A percentile compares a stretch with the other conserved stretches of the same genome.
Conservation (phyloP, 2,329 filamentous ascomycete genomes). For the Fusarium musae region DNA sequence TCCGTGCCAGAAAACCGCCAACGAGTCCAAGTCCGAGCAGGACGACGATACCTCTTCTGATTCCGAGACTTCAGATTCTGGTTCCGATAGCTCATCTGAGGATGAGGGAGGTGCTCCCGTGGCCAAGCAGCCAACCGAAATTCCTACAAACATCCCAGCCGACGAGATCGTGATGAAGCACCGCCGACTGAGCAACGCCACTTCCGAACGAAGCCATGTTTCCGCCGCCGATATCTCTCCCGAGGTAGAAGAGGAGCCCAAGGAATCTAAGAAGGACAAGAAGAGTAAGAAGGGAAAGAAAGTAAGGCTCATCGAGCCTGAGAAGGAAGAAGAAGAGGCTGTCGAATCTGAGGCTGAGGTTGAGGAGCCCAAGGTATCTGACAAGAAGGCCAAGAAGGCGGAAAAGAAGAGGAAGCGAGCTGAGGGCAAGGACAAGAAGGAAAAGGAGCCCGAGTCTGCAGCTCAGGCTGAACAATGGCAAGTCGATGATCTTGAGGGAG, state of each 20-base stretch:
- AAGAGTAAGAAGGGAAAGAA: constrained; percentile 47
- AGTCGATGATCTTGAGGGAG: constrained; percentile 62
- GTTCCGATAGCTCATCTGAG: constrained; percentile 34
- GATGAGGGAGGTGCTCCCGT: constrained; percentile 40
- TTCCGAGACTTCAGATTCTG: constrained; percentile 35
- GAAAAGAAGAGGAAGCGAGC: constrained; percentile 52
- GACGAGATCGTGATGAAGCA: constrained; percentile 49
- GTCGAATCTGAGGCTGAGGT: constrained; percentile 16
- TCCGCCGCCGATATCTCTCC: constrained; percentile 25
- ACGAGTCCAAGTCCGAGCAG: constrained; percentile 26
- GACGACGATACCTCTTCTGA: constrained; percentile 38
- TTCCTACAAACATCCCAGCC: constrained; percentile 39
- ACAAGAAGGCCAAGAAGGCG: constrained; percentile 50
- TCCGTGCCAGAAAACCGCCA: constrained; percentile 18
- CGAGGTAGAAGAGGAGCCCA: constrained; percentile 36
- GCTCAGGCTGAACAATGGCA: constrained; percentile 61
- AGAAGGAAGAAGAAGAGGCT: constrained; percentile 39
- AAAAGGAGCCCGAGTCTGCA: constrained; percentile 19
- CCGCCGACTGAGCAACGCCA: constrained; percentile 47
- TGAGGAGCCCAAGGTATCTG: constrained; percentile 31
- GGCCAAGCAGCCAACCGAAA: constrained; percentile 35
- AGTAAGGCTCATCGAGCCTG: constrained; percentile 17
- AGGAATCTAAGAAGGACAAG: constrained; percentile 43
- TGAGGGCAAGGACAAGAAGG: constrained; percentile 38
- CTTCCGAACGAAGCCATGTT: constrained; percentile 38